Base-by-base conservation (phyloP, 352 stramenopile genomes). In the Pythium diclinum region DNA sequence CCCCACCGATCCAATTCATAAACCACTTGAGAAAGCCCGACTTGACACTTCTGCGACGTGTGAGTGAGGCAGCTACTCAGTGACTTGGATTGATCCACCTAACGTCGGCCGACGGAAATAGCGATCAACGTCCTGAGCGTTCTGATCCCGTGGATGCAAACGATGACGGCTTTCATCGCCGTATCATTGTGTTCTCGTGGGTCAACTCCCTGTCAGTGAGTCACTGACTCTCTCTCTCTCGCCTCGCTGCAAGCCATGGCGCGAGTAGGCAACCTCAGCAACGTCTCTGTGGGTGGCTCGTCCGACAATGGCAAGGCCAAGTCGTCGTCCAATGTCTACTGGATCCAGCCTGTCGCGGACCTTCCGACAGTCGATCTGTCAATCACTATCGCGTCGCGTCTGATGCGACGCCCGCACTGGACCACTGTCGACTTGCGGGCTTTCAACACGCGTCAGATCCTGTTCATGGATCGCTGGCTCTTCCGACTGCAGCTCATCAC, bases 311-410 rank as follows among this genome's bases (percentile, higher is more conserved):
- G 11, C 36, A 42, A 42, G 36, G 9, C 36, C 36, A 13, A 17
- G 8, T 6, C 36, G 13, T 42, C 36, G 1, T 42, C 36, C 36
- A 42, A 36, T 38, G 19, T 60, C 49, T 66, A 60, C 59, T 60
- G 49, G 49, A 56, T 66, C 36, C 33, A 66, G 51, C 51, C 59
- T n/a, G 30, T 59, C 3, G 36, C 58, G 2, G 3, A 19, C 13
- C 38, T 66, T 7, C 36, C 59, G 38, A 21, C n/a, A 2, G 49
- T 59, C 16, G 59, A 66, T 38, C 49, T 66, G 49, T 59, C 59
- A 5, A 33, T 42, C 21, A 66, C 59, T 3, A 21, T 59, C 6
- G 34, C 23, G 1, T 54, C 51, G 10, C 10, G 16, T 25, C 58
- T 57, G 44, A 32, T 47, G 11, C 56, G 48, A 14, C 52, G 59